Conservation (phyloP, 768 basidiomycete genomes). For the Trametes cingulata region DNA sequence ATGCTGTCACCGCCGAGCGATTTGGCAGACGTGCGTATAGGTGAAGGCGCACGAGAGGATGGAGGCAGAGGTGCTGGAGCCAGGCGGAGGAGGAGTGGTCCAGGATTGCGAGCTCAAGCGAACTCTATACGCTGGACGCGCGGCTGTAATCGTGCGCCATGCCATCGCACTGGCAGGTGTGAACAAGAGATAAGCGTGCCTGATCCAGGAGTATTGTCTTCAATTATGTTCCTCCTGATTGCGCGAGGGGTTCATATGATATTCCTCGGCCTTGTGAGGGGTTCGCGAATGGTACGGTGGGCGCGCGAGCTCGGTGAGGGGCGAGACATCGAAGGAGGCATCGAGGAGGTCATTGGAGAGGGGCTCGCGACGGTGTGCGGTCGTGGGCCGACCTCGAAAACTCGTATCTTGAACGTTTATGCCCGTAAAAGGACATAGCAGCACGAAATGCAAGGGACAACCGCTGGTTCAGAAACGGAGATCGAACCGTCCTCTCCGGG, state of each 20-base stretch:
- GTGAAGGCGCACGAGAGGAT: background rate
- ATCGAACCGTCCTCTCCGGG: no score
- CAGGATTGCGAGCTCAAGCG: background rate
- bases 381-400: background rate
- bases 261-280: background rate
- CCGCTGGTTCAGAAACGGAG: no score
- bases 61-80: constrained; percentile 12
- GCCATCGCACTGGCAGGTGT: constrained; percentile 6
- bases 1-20: background rate
- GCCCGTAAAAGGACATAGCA: background rate
- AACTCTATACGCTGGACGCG: background rate
- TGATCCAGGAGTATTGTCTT: constrained; percentile 12
- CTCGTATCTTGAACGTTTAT: background rate
- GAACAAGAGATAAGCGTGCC: constrained; percentile 20
- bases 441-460: background rate
- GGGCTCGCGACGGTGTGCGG: background rate
- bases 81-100: constrained; percentile 5
- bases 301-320: background rate
- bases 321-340: background rate
- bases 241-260: background rate
- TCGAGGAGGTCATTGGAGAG: background rate
- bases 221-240: constrained; percentile 10
- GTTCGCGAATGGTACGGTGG: background rate
- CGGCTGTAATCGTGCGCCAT: constrained; percentile 1
- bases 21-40: background rate